Evolutionary conservation across 306 rosid genomes (phyloP), one percentile per base, ranked within the genome.

Genomic region (Adenanthera pavonina): DNA sequence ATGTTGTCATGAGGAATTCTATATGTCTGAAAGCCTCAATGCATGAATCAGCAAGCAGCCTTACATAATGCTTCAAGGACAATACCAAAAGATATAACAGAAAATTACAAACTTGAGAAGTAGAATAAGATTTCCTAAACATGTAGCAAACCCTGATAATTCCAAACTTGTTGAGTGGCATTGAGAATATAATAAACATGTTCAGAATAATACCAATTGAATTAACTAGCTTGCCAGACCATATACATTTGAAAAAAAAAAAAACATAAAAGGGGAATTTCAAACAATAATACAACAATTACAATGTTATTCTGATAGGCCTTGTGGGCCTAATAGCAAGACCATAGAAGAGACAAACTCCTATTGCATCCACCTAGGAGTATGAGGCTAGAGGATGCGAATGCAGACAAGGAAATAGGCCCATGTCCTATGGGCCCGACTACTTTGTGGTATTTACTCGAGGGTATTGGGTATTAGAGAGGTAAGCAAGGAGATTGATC

Each of bases 161-260:
- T 17, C 8, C 43, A 66, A 66, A 66, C 48, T 38, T 38, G 35
- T 43, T 16, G 17, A 68, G 35, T 19, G 73, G 46, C 53, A 43
- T 11, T 9, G 40, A 67, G 47, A 36, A 65, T 16, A 36, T 6
- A 36, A 36, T 40, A 66, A 16, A 66, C 69, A 66, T 38, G 71
- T 38, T 38, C 71, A 3, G 15, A 66, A 38, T 25, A 66, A 46
- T 56, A 69, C 51, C 8, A 12, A 43, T 69, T 1, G 30, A 44
- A 43, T 44, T 41, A 53, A 56, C 57, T 30, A 72, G 52, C 56
- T 57, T 60, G 8, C 65, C 15, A 3, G 46, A 44, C 53, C 33
- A 75, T 8, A 47, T 10, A 47, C 56, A 59, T 12, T 69, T 49
- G 30, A 25, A 40, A 82, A 80, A 25, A 82, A 80, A 25, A 69